phyloP scores from a whole-genome alignment of 257 asterid genomes.

The Solanum raphanifolium region DNA sequence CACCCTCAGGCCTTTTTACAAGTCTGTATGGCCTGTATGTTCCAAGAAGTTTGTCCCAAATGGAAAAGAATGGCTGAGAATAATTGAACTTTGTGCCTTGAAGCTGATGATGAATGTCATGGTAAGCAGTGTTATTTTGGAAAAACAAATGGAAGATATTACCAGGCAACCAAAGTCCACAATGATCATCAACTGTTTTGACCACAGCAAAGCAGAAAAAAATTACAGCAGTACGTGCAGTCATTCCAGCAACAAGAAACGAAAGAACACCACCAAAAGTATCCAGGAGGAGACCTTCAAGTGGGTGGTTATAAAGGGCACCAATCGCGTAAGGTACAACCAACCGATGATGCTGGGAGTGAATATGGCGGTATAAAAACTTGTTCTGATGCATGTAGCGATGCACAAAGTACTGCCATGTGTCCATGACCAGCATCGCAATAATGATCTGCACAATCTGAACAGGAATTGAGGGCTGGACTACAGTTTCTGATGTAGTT shows the following conservation, averaged over 20 bases:
- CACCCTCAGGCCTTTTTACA: constrained; percentile 61
- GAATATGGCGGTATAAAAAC: constrained; percentile 64
- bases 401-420: constrained; percentile 96
- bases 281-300: constrained; percentile 80
- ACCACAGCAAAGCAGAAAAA: constrained; percentile 81
- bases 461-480: constrained; percentile 51
- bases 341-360: constrained; percentile 74
- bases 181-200: constrained; percentile 83
- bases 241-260: constrained; percentile 75
- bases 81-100: constrained; percentile 77
- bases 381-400: constrained; percentile 93
- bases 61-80: constrained; percentile 80
- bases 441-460: constrained; percentile 43
- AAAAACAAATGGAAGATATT: constrained; percentile 69
- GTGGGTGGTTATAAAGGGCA: constrained; percentile 84
- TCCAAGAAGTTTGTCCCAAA: constrained; percentile 86
- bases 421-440: constrained; percentile 88
- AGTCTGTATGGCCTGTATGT: constrained; percentile 59
- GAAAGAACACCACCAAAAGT: constrained; percentile 85
- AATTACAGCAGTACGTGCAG: constrained; percentile 67
- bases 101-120: constrained; percentile 86
- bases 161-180: constrained; percentile 88
- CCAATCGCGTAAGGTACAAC: constrained; percentile 80
- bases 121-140: constrained; percentile 75
- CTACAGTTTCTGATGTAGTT: constrained; percentile 23